Evolutionary conservation across 768 basidiomycete genomes (phyloP), one percentile per base, ranked within the genome.

Genomic region (Calvatia gigantea): DNA sequence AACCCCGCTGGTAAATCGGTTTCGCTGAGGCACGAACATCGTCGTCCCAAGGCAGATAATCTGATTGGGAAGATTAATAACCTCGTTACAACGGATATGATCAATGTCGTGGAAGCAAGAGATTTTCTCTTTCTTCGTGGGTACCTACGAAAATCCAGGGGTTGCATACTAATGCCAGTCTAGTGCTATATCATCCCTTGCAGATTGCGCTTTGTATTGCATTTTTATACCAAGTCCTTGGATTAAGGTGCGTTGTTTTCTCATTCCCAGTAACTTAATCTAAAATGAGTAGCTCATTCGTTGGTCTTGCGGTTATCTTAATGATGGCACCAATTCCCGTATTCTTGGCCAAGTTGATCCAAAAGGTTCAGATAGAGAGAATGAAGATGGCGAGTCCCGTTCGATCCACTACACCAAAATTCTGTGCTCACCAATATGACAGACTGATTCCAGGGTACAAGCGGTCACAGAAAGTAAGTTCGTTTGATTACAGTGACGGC

Each of bases 11-110:
- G 9, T 23, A 28, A 19, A 45, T 39, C 41, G 21, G 32, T 19
- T 7, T 15, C n/a, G 8, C 9, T 25, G 15, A 50, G 27, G 17
- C 39, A 53, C 41, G 48, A 51, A 1, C 35, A 38, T 14, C 25
- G 42, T 11, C 39, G 17, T 3, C n/a, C 49, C 23, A 56, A 64
- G 25, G 57, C 60, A 6, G 38, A 39, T 4, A 84, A 84, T 60
- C 67, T 88, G 15, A 78, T 83, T 38, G 88, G 87, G 12, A 86
- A 81, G 64, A 84, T 90, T 64, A 89, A 86, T 65, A 89, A 89
- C 52, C 69, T 89, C 4, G 79, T 88, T 50, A 82, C 86, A 8
- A 82, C 83, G 2, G 88, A 90, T 65, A 39, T 74, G 58, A 55
- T 51, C 32, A 68, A 66, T 54, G 72, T 76, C 44, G 62, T 66